Percentiles rank a stretch among this genome's conserved stretches.
Evolutionary conservation across 2,329 filamentous ascomycete genomes (phyloP).

Genomic region (Cryoendolithus antarcticus): DNA sequence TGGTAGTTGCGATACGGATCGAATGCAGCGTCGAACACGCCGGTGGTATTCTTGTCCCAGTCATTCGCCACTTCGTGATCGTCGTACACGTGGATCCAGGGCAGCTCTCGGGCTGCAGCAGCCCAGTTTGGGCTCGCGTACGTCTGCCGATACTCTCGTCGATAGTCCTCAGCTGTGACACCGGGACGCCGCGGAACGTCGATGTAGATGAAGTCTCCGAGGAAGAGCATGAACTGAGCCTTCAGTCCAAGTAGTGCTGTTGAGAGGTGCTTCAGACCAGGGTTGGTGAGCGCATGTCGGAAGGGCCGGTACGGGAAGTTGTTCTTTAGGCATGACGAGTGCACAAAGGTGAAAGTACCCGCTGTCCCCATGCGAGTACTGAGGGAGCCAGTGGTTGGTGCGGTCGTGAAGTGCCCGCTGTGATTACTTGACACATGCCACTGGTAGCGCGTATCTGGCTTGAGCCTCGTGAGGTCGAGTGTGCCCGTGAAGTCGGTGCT

Average conservation of each 20-base stretch:
- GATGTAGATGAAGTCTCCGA: slow-evolving; percentile 81
- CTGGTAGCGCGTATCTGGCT: slow-evolving; percentile 63
- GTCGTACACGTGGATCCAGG: slow-evolving; percentile 94
- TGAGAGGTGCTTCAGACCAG: slow-evolving; percentile 66
- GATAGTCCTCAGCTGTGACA: slow-evolving; percentile 59
- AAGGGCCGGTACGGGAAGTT: slow-evolving; percentile 79
- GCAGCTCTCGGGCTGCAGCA: slow-evolving; percentile 61
- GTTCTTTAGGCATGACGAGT: slow-evolving; percentile 84
- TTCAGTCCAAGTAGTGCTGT: slow-evolving; percentile 58
- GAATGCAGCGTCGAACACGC: slow-evolving; percentile 65
- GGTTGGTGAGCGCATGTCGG: slow-evolving; percentile 71
- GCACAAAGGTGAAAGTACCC: slow-evolving; percentile 76
- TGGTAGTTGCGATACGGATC: slow-evolving; percentile 86
- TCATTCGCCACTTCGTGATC: slow-evolving; percentile 96
- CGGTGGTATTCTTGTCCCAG: slow-evolving; percentile 72
- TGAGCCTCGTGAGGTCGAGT: slow-evolving; percentile 54
- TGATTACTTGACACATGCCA: slow-evolving; percentile 82
- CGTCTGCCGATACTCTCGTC: slow-evolving; percentile 86
- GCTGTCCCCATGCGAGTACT: slow-evolving; percentile 41
- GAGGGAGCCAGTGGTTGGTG: slow-evolving; percentile 56
- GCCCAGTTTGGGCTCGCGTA: slow-evolving; percentile 92
- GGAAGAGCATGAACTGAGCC: slow-evolving; percentile 59
- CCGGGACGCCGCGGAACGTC: slow-evolving; percentile 79
- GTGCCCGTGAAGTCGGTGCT: slow-evolving; percentile 72
- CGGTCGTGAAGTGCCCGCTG: slow-evolving; percentile 66